Conservation (phyloP, 1,284 basidiomycete genomes). For the Cystobasidium pallidum region DNA sequence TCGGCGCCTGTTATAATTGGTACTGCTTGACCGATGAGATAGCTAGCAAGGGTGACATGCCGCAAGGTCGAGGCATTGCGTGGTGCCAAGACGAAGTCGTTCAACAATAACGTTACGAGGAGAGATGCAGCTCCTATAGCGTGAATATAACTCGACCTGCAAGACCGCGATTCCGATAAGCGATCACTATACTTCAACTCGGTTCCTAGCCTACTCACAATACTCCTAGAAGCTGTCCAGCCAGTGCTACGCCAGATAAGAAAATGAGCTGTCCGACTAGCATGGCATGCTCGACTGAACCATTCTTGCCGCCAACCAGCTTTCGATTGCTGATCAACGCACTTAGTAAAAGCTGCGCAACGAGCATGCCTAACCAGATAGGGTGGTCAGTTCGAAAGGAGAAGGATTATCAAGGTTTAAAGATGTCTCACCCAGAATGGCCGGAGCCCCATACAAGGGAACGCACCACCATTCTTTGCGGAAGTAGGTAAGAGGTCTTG, state of each 20-base stretch:
- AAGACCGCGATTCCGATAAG: conserved; percentile 49
- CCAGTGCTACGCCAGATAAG: conserved; percentile 63
- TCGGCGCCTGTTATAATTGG: conserved; percentile 72
- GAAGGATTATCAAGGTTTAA: too few species aligned
- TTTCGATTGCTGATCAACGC: conserved; percentile 44
- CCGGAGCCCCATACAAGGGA: conserved; percentile 76
- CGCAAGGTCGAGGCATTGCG: background rate
- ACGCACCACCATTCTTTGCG: conserved; percentile 70
- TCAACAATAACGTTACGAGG: conserved; percentile 61
- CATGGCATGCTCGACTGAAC: conserved; percentile 64
- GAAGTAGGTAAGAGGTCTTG: conserved; percentile 62
- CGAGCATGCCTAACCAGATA: conserved; percentile 38
- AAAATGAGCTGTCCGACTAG: conserved; percentile 68
- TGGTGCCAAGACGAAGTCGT: conserved; percentile 60
- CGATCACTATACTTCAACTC: conserved; percentile 65
- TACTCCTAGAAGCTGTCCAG: conserved; percentile 66
- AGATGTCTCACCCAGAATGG: conserved; percentile 64
- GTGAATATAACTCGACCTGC: conserved; percentile 59
- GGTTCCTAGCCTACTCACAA: conserved; percentile 63
- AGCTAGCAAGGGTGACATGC: conserved; percentile 59
- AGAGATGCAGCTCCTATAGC: conserved; percentile 45
- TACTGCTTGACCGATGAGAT: conserved; percentile 67
- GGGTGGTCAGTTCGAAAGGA: too few species aligned
- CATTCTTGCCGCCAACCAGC: conserved; percentile 46
- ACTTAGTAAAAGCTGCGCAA: conserved; percentile 41